These are phyloP conservation scores for Suillus alpinus DNA, from an alignment of 768 basidiomycete genomes.

Conservation along the genomic window DNA sequence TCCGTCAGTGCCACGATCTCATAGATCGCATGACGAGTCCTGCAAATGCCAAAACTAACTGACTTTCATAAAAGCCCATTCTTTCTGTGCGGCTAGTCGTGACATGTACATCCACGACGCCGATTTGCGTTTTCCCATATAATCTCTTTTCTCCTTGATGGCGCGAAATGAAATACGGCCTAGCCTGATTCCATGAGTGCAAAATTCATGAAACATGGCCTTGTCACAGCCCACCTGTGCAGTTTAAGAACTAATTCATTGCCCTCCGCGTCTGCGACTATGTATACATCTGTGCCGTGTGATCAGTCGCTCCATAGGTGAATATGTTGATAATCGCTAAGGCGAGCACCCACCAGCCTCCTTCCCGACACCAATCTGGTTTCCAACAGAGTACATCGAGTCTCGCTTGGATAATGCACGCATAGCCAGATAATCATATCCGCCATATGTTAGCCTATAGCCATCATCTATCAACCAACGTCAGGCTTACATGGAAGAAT, in stretches of 20 bases:
- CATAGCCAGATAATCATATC: conserved; percentile 96
- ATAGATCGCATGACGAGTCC: not conserved
- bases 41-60: not conserved
- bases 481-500: not conserved
- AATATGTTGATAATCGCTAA: not conserved
- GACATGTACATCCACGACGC: conserved; percentile 99
- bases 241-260: conserved; percentile 89
- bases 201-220: not conserved
- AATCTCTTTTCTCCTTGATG: conserved; percentile 95
- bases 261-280: conserved; percentile 83
- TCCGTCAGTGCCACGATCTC: not conserved
- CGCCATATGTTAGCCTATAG: conserved; percentile 95
- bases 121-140: conserved; percentile 90
- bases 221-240: conserved; percentile 60
- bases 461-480: conserved; percentile 74
- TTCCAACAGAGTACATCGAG: conserved; percentile 87
- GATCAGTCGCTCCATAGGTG: not conserved
- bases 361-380: conserved; percentile 98
- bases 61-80: conserved; percentile 99
- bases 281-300: conserved; percentile 67
- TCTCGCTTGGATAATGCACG: conserved; percentile 89
- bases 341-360: conserved; percentile 69
- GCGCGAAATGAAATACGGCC: conserved; percentile 97
- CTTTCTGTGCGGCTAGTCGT: conserved; percentile 91
- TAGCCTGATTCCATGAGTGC: conserved; percentile 49